Conservation (phyloP, 2,329 filamentous ascomycete species). For the Colletotrichum gloeosporioides region DNA sequence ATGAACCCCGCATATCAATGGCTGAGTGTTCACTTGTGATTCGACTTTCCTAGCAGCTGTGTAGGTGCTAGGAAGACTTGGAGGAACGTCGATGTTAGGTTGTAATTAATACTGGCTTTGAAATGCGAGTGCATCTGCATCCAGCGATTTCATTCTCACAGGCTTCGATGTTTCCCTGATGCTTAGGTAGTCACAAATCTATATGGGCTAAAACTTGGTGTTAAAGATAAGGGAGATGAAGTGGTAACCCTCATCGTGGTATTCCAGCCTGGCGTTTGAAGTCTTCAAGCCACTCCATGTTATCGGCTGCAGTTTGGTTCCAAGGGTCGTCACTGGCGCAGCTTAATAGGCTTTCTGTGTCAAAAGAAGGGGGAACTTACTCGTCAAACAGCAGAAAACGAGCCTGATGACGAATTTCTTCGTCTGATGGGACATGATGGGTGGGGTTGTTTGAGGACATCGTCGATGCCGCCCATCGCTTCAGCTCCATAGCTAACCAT, state of each 20-base stretch:
- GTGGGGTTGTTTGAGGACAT: constrained; percentile 67
- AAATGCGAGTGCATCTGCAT: background rate
- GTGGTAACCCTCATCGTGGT: background rate
- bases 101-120: background rate
- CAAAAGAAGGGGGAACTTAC: constrained; percentile 39
- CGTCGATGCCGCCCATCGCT: constrained; percentile 54
- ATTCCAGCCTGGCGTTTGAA: constrained; percentile 68
- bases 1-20: background rate
- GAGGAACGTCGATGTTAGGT: background rate
- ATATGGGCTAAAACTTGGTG: background rate
- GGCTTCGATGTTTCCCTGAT: rapidly evolving
- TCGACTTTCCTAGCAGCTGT: background rate
- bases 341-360: constrained; percentile 21
- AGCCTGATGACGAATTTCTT: constrained; percentile 67
- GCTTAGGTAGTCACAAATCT: background rate
- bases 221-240: background rate
- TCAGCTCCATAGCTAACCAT: constrained; percentile 58
- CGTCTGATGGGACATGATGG: constrained; percentile 62
- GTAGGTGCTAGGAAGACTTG: background rate
- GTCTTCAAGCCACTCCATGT: constrained; percentile 66
- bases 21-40: background rate
- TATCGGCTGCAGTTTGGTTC: constrained; percentile 69
- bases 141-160: background rate
- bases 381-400: constrained; percentile 69
- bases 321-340: constrained; percentile 61